Percentiles rank a stretch among this genome's conserved stretches.
These are phyloP conservation scores for Poa annua DNA, from an alignment of 176 grass and related monocot species.

Conservation along the genomic window DNA sequence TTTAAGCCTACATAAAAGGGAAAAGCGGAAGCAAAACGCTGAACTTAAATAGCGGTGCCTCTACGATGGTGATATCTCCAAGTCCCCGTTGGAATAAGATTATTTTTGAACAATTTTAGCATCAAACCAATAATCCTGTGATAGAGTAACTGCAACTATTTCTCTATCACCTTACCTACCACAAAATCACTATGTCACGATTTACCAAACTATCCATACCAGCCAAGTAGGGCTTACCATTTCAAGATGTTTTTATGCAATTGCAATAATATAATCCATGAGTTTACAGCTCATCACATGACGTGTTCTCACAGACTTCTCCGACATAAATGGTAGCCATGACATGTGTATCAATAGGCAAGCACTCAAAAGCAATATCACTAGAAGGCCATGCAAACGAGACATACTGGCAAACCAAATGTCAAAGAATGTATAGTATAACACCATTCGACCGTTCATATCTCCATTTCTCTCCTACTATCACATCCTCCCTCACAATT, in stretches of 20 bases:
- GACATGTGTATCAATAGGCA: constrained; percentile 10
- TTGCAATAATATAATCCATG: background rate
- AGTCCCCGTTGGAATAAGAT: background rate
- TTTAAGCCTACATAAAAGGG: too few species aligned
- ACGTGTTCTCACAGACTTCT: background rate
- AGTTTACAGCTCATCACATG: background rate
- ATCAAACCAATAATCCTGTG: background rate
- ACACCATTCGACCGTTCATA: background rate
- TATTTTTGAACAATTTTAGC: background rate
- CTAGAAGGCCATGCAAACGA: background rate
- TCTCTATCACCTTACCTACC: background rate
- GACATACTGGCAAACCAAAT: constrained; percentile 5
- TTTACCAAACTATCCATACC: background rate
- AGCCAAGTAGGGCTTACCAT: background rate
- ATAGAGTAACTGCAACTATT: constrained; percentile 19
- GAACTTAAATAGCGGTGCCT: background rate
- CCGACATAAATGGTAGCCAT: background rate
- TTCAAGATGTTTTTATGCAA: constrained; percentile 8
- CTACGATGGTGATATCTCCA: background rate
- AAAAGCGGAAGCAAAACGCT: too few species aligned
- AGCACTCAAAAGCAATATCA: constrained; percentile 19
- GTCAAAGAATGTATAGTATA: background rate
- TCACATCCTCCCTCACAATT: constrained; percentile 1
- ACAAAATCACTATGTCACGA: background rate
- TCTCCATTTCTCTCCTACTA: background rate